Conservation (phyloP, 441 rosid species). For the Viola pubescens region DNA sequence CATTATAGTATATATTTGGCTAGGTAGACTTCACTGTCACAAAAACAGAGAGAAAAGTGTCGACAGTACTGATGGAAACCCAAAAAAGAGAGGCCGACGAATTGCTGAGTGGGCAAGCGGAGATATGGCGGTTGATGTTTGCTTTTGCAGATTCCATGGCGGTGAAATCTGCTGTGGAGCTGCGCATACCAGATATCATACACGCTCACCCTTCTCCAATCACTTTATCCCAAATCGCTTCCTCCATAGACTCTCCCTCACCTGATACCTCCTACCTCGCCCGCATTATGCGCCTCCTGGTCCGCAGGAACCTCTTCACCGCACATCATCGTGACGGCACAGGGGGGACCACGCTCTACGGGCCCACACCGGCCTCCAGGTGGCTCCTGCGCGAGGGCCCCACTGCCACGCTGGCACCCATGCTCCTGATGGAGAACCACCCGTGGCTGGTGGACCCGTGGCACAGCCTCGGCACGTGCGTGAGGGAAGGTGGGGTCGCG, state of each 20-base stretch:
- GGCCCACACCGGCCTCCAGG: slow-evolving; percentile 19
- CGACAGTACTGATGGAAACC: slow-evolving; percentile 3
- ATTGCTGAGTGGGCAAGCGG: slow-evolving; percentile 23
- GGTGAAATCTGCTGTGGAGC: slow-evolving; percentile 34
- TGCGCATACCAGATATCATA: slow-evolving; percentile 33
- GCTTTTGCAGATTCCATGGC: slow-evolving; percentile 33
- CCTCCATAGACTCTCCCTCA: slow-evolving; percentile 5
- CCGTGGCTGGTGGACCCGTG: slow-evolving; percentile 18
- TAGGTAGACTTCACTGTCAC: not conserved
- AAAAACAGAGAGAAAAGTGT: not conserved
- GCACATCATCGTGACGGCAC: slow-evolving; percentile 4
- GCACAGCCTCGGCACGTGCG: slow-evolving; percentile 25
- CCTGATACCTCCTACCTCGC: slow-evolving; percentile 23
- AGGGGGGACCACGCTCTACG: slow-evolving; percentile 23
- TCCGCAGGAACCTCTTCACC: slow-evolving; percentile 25
- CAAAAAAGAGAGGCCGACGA: slow-evolving; percentile 2
- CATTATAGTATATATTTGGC: too few relatives aligned
- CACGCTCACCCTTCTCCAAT: slow-evolving; percentile 24
- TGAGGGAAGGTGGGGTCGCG: slow-evolving; percentile 31
- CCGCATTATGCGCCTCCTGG: slow-evolving; percentile 37
- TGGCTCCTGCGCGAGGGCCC: slow-evolving; percentile 27
- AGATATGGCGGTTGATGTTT: slow-evolving; percentile 20
- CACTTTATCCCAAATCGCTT: slow-evolving; percentile 32
- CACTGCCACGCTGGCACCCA: slow-evolving; percentile 22
- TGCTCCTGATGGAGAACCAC: slow-evolving; percentile 21